Evolutionary conservation across 768 basidiomycete species (phyloP), one percentile per base, ranked within the genome.

Genomic region (Termitomyces sp.): DNA sequence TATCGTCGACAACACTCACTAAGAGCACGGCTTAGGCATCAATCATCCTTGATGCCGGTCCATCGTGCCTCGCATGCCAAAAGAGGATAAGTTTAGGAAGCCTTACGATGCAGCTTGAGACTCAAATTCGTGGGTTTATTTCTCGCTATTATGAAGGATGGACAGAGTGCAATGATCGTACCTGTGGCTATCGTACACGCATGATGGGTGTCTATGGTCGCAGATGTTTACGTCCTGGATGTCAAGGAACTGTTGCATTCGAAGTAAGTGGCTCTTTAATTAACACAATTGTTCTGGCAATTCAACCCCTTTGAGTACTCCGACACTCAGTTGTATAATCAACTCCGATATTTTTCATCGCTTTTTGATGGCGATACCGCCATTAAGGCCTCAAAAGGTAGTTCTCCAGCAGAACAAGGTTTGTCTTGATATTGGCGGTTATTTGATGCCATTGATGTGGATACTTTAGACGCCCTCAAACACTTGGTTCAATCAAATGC

Each of bases 191-290:
- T 59, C 81, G 90, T 38, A 94, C 96, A n/a, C 79, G 97, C 20
- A 90, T 87, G 80, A 96, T 98, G 92, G 79, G 90, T 36, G 92
- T 98, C 0, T 95, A 94, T 69, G 94, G 93, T 6, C 81, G 86
- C 33, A 77, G 87, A 51, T 99, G 97, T 69, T 68, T 94, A 55
- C 81, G 82, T 47, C 73, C 70, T 6, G 84, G 80, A 10, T 96
- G 94, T 70, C 77, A 72, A 59, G 91, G 91, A 2, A 76, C 71
- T 18, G 88, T 94, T 56, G 63, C 81, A 16, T 87, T 90, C 59
- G 90, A 92, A 81, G 93, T 92, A 62, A 35, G 83, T 73, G 7
- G 52, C 36, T 38, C 33, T 14, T 22, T 22, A 20, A 18, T 22
- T 20, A 43, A 8, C 22, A 14, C 12, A 8, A 38, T 35, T 16